These are phyloP conservation scores for Plenodomus tracheiphilus DNA, from an alignment of 2,329 filamentous ascomycete species.

Conservation along the genomic window DNA sequence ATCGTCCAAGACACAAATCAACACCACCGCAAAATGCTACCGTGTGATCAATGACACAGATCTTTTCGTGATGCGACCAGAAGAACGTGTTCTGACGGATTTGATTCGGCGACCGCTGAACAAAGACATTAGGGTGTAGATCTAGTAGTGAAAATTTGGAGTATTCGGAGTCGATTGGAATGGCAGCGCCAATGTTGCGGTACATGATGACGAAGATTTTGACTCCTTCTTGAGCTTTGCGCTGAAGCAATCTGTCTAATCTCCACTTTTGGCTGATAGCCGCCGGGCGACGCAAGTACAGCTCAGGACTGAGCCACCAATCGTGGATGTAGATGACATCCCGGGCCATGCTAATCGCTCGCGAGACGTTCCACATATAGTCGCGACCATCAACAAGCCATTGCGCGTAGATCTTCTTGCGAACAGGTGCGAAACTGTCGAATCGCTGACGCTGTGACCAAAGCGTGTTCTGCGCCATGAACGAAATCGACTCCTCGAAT, in stretches of 20 bases:
- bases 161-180: constrained; percentile 97
- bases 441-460: constrained; percentile 88
- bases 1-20: constrained; percentile 94
- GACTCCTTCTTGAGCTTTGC: constrained; percentile 91
- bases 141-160: constrained; percentile 96
- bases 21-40: constrained; percentile 95
- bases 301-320: constrained; percentile 96
- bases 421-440: constrained; percentile 88
- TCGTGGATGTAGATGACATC: constrained; percentile 99
- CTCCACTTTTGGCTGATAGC: constrained; percentile 98
- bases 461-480: constrained; percentile 79
- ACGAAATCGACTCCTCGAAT: constrained; percentile 88
- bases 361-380: constrained; percentile 99
- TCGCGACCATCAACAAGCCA: constrained; percentile 97
- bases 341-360: constrained; percentile 93
- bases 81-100: constrained; percentile 99
- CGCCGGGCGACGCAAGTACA: constrained; percentile 91
- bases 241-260: constrained; percentile 87
- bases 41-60: constrained; percentile 95
- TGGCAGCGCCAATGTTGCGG: constrained; percentile 93
- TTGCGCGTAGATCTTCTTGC: constrained; percentile 84
- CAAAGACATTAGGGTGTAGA: constrained; percentile 92
- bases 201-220: constrained; percentile 99
- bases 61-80: constrained; percentile 97
- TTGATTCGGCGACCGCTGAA: constrained; percentile 94